phyloP scores from a whole-genome alignment of 805 yeast genomes.

The Kodamaea nitidulidarum region DNA sequence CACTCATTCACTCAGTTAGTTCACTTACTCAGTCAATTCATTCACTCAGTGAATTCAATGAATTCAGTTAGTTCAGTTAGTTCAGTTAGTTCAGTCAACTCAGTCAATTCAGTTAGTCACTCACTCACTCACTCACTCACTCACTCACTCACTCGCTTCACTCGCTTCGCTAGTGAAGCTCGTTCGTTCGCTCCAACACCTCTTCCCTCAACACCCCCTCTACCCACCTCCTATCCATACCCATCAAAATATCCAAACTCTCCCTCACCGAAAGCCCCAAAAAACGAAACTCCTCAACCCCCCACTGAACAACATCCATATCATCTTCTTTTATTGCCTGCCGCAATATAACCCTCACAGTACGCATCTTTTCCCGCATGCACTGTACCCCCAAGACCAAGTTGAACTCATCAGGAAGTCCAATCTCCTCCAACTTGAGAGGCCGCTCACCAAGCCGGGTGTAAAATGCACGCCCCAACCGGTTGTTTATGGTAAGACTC shows the following conservation, averaged over 20 bases:
- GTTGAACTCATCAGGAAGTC: slow-evolving; percentile 17
- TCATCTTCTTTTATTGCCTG: slow-evolving; percentile 25
- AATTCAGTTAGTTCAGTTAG: too few species aligned
- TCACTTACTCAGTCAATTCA: too few species aligned
- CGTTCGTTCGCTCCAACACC: background rate
- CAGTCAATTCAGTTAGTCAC: too few species aligned
- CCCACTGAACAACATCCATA: slow-evolving; percentile 23
- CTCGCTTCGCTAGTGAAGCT: too few species aligned
- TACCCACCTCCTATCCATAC: slow-evolving; percentile 4
- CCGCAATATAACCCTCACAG: slow-evolving; percentile 20
- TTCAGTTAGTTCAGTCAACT: too few species aligned
- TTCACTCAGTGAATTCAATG: too few species aligned
- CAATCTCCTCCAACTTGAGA: slow-evolving; percentile 14
- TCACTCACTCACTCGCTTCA: too few species aligned
- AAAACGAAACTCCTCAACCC: slow-evolving; percentile 26
- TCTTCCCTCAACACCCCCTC: background rate
- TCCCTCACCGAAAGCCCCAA: slow-evolving; percentile 21
- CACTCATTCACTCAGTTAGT: too few species aligned
- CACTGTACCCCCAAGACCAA: slow-evolving; percentile 14
- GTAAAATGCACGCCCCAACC: slow-evolving; percentile 19
- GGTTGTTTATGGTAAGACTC: slow-evolving; percentile 15
- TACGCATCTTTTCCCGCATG: slow-evolving; percentile 13
- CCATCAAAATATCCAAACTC: background rate
- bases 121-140: too few species aligned
- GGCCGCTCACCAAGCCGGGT: slow-evolving; percentile 6